Base-by-base conservation (phyloP, 2,329 filamentous ascomycete species). In the Xylariomycetidae sp. region DNA sequence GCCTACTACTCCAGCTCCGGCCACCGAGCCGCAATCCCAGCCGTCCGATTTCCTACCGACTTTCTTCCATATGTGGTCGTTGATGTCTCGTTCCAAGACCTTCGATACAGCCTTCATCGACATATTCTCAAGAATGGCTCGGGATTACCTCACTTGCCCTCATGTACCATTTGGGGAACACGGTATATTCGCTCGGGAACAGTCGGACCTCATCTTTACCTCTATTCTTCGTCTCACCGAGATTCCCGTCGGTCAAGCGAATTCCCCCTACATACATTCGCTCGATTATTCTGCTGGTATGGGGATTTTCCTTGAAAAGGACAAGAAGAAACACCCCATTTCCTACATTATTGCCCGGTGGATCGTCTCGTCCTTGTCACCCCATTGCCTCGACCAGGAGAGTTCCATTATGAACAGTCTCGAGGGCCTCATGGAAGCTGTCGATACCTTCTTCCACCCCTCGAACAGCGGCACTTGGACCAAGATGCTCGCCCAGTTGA, bases 381-480 rank as follows among this genome's bases (percentile, higher is more conserved):
- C 92, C 2, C 70, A 80, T 28, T 92, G 87, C 51, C 65, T 94
- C 30, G 77, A 85, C 26, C 70, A 78, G n/a, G 72, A 82, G 18
- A 82, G 82, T 35, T 97, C 89, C 1, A 78, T 94, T 27, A 63
- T 98, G 50, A 78, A 83, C 20, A 87, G 85, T 45, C 73, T 98
- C 5, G 90, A 98, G 58, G 90, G 87, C 1, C 70, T 98, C 33
- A 85, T 98, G 47, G 85, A 97, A 58, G 92, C 89, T 3, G 84
- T 97, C 29, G 92, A 98, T 59, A 98, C 92, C 1, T 98, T 98
- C 61, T 98, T 96, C 69, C 92, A 98, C 52, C 92, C 92, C 3
- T 98, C 92, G 3, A 98, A 98, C 58, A 86, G 90, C 33, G 92
- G 92, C 11, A 69, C 69, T 11, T 98, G 92, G 92, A 94, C 90